These are phyloP conservation scores for Calonectria pteridis DNA, from an alignment of 2,329 filamentous ascomycete species.

Conservation along the genomic window DNA sequence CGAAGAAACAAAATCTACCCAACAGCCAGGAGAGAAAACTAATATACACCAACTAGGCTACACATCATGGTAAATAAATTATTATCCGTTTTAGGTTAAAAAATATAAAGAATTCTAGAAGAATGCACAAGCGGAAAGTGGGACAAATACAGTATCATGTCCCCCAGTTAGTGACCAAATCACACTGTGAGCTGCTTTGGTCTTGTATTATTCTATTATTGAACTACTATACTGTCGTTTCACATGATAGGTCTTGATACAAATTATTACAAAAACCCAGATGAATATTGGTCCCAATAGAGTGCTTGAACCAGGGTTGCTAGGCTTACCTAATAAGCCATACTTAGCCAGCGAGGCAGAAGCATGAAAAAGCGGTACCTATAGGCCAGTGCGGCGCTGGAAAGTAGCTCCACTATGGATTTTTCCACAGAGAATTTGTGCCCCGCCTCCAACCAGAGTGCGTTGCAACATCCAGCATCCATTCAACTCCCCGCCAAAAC, in stretches of 20 bases:
- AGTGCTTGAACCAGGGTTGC: neutral
- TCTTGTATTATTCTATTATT: neutral
- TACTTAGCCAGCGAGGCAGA: neutral
- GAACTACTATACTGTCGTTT: neutral
- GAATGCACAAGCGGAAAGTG: neutral
- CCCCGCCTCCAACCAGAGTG: slow-evolving; percentile 39
- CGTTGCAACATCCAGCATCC: slow-evolving; percentile 22
- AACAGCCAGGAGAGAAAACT: neutral
- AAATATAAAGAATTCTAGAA: neutral
- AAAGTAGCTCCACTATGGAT: slow-evolving; percentile 5
- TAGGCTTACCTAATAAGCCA: neutral
- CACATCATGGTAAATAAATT: neutral
- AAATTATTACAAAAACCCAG: neutral
- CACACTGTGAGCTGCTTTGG: no score
- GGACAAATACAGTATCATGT: neutral
- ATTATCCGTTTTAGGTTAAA: neutral
- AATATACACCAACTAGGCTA: neutral
- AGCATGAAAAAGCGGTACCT: neutral
- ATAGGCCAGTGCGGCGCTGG: neutral
- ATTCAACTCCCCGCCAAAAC: slow-evolving; percentile 37
- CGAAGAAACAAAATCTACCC: neutral
- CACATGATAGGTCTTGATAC: neutral
- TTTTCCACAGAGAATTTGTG: slow-evolving; percentile 32
- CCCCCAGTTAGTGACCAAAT: neutral
- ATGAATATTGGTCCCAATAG: neutral